Evolutionary conservation across 805 yeast species (phyloP), one percentile per base, ranked within the genome.

Genomic region (Metahyphopichia silvanorum): DNA sequence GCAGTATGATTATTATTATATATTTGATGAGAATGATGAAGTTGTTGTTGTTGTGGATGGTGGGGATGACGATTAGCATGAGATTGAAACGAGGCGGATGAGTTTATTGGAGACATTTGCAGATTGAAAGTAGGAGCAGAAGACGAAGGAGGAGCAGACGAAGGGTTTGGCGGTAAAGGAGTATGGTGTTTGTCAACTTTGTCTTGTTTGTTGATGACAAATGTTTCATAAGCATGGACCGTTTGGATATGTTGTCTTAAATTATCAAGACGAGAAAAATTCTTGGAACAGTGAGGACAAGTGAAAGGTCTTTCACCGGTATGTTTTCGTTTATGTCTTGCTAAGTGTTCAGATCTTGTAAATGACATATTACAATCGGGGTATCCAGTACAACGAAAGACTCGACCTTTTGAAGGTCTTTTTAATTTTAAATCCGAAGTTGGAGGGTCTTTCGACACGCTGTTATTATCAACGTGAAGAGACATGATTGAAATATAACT

Each of bases 261-360:
- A 55, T 89, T 89, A 58, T 89, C 97, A 38, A 89, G 63, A 29
- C 97, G 71, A 12, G 88, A 79, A 53, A 88, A 88, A 51, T 77
- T 74, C 51, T 88, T 79, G 21, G 79, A 67, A 54, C 95, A 86
- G 55, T 82, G 83, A 30, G 82, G 82, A 57, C 97, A 88, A 33
- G 84, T 78, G 55, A 87, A 88, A 2, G 97, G 97, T 36, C 95
- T 69, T 56, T 88, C 97, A 26, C 96, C 97, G 1, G 96, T 89
- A 55, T 88, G 97, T 49, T 88, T 89, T 37, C 96, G 66, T 33
- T 89, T 82, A 62, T 88, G 97, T 38, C 97, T 70, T 1, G 96
- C 95, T 45, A 88, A 70, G 59, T 89, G 97, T 55, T 89, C 97
- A 6, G 93, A 82, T 31, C 97, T 69, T 2, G 95, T 85, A 58